Base-by-base conservation (phyloP, 108 stramenopile species). In the Ochromonas danica region DNA sequence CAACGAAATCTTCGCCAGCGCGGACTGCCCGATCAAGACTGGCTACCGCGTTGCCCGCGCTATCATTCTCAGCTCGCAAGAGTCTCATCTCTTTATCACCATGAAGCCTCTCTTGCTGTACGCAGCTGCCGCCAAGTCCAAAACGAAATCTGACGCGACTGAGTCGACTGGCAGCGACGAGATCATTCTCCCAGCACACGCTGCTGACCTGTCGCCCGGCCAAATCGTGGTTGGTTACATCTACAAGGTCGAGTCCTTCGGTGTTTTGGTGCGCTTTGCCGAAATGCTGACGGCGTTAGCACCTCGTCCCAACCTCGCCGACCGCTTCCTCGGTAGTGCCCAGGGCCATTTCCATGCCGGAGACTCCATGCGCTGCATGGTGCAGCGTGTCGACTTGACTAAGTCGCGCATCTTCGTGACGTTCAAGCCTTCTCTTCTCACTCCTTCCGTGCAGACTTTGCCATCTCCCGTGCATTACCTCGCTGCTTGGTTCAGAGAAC, bases 291-390 rank as follows among this genome's bases (percentile, higher is more conserved):
- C 82, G 39, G 85, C 85, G 1, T 40, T 86, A 40, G 83, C 82
- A 17, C 84, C 85, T 30, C 78, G 84, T 31, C 81, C 82, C 0
- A 71, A 78, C 39, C 62, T 80, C 22, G 85, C 84, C 3, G 84
- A 85, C 1, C 25, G 82, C 81, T 70, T 27, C 40, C 80, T 85
- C 27, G 78, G 82, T 14, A 81, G 75, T 83, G 81, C 84, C 40
- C 17, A 39, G 1, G 85, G 84, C 14, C 71, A 84, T 41, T 86
- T 86, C 39, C 39, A 28, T 35, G 82, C 78, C 0, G 85, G 85
- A 10, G 85, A 86, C 39, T 84, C 83, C 81, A 79, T 83, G 0
- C 80, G 85, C 42, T 85, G 85, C 14, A 81, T 82, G 22, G n/a
- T 82, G 31, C 45, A 51, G 22, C 6, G 45, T 14, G 45, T 51